Evolutionary conservation across 495 filamentous ascomycete genomes (phyloP).

Genomic region (Podospora pseudopauciseta): DNA sequence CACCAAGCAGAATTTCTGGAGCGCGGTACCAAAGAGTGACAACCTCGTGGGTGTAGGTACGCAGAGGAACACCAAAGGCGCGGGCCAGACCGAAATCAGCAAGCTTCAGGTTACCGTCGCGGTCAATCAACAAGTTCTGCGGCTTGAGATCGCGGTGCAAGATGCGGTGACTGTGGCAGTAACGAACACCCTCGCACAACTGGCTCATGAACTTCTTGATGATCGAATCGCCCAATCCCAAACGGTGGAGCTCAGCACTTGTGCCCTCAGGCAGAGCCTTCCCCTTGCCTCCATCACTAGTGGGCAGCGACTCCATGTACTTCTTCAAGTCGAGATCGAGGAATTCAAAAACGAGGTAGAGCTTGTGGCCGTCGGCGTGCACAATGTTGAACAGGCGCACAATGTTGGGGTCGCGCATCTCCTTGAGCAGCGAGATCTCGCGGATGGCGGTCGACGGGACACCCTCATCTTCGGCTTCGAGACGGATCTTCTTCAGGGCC

Average conservation of each 20-base stretch:
- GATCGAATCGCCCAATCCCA: conserved; percentile 86
- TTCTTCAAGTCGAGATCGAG: conserved; percentile 94
- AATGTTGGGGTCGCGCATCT: conserved; percentile 95
- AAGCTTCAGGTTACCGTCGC: conserved; percentile 92
- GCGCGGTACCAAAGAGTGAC: conserved; percentile 98
- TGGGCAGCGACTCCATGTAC: conserved; percentile 96
- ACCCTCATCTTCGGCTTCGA: conserved; percentile 95
- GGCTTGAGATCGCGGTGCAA: conserved; percentile 96
- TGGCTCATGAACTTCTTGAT: conserved; percentile 98
- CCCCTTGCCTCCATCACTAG: conserved; percentile 83
- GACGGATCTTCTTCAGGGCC: conserved; percentile 95
- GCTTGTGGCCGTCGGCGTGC: conserved; percentile 92
- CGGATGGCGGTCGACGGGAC: conserved; percentile 95
- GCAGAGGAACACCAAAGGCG: conserved; percentile 91
- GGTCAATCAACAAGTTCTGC: conserved; percentile 93
- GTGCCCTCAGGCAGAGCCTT: conserved; percentile 82
- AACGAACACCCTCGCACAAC: conserved; percentile 83
- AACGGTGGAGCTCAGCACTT: conserved; percentile 56
- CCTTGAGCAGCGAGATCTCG: conserved; percentile 93
- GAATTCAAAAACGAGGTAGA: conserved; percentile 93
- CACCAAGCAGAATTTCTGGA: conserved; percentile 96
- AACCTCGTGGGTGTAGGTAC: conserved; percentile 98
- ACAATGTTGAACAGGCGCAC: conserved; percentile 91
- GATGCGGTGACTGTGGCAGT: conserved; percentile 93
- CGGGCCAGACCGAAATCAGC: conserved; percentile 96